Evolutionary conservation across 2,329 filamentous ascomycete genomes (phyloP).

Genomic region (Xylaria sp.): DNA sequence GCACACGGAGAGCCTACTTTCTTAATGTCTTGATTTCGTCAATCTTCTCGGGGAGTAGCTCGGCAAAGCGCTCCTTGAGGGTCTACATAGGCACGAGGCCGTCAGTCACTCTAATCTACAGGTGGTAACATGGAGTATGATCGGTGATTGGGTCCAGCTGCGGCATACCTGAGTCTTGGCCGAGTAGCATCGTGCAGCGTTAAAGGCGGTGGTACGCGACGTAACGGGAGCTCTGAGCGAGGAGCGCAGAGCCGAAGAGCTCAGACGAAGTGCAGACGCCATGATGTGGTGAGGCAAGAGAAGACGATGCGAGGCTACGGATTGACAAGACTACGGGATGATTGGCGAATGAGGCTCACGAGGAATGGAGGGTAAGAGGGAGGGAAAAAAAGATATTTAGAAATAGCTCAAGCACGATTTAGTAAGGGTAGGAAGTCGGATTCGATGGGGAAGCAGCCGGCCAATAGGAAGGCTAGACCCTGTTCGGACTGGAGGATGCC

Average conservation of each 20-base stretch:
- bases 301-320: conserved; percentile 27
- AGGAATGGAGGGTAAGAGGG: conserved; percentile 23
- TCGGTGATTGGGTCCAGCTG: conserved; percentile 38
- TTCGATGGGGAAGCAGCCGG: conserved; percentile 30
- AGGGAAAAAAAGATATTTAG: conserved; percentile 36
- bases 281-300: conserved; percentile 62
- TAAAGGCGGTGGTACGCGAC: conserved; percentile 78
- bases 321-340: conserved; percentile 22
- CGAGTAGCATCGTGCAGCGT: conserved; percentile 86
- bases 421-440: conserved; percentile 35
- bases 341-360: conserved; percentile 33
- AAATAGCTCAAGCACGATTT: conserved; percentile 40
- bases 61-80: conserved; percentile 97
- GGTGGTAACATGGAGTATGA: background rate
- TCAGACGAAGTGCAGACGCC: conserved; percentile 84
- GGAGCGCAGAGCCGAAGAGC: conserved; percentile 83
- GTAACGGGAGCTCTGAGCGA: conserved; percentile 74
- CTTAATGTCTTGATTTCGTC: conserved; percentile 99
- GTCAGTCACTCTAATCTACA: conserved; percentile 36
- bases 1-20: conserved; percentile 72
- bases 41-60: conserved; percentile 93
- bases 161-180: conserved; percentile 83
- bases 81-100: conserved; percentile 66
- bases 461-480: conserved; percentile 33
- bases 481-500: conserved; percentile 34